Conservation (phyloP, 306 rosid genomes). For the Cucumis hystrix region DNA sequence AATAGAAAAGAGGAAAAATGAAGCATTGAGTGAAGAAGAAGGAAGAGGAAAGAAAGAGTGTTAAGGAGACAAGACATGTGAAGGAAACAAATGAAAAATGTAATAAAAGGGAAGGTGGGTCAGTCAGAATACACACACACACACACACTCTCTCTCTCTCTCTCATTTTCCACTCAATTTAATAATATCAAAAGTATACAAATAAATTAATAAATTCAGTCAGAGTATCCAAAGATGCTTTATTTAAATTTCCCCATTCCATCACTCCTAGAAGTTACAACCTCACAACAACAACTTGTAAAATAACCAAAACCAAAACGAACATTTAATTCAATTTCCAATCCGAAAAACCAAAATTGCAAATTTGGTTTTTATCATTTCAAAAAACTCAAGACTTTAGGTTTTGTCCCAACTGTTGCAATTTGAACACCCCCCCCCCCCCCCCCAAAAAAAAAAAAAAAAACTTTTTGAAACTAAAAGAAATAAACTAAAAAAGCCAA, state of each 20-base stretch:
- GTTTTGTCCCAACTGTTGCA: too few relatives aligned
- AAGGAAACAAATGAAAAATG: neutral
- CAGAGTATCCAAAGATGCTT: conserved; percentile 13
- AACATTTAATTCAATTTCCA: neutral
- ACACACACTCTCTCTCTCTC: too few relatives aligned
- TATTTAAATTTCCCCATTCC: neutral
- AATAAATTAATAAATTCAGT: neutral
- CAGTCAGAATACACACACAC: neutral
- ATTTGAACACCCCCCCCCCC: too few relatives aligned
- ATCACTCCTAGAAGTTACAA: neutral
- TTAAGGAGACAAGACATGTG: conserved; percentile 5
- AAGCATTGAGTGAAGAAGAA: neutral
- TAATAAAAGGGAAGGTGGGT: neutral
- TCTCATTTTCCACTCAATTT: too few relatives aligned
- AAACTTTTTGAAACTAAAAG: neutral
- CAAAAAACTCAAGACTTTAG: too few relatives aligned
- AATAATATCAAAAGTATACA: neutral
- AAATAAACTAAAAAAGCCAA: neutral
- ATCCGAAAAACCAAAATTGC: neutral
- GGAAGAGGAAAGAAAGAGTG: neutral
- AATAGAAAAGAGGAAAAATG: neutral
- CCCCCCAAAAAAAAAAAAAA: too few relatives aligned
- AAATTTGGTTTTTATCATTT: too few relatives aligned
- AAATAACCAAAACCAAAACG: neutral
- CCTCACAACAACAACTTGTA: neutral